phyloP scores from a whole-genome alignment of 163 green algal species.

The Scenedesmus sp. region DNA sequence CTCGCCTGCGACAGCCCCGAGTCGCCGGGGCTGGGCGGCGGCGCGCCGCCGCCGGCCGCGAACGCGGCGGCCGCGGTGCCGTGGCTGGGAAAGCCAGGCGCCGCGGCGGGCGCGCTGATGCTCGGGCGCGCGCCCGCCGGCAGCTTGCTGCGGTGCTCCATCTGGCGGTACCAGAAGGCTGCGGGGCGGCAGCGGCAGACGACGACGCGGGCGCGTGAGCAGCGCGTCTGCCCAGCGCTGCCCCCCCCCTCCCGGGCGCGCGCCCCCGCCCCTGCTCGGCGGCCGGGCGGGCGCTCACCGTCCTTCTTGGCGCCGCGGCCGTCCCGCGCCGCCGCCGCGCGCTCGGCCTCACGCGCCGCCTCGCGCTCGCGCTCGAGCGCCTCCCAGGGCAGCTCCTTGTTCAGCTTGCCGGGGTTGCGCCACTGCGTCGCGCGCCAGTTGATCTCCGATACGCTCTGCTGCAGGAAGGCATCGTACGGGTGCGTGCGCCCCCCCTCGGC shows the following conservation, averaged over 20 bases:
- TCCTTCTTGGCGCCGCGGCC: neutral
- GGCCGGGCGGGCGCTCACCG: too few relatives aligned
- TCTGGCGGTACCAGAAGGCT: conserved; percentile 42
- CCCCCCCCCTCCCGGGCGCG: too few relatives aligned
- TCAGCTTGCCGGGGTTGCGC: conserved; percentile 43
- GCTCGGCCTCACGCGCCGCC: neutral
- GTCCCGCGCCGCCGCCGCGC: neutral
- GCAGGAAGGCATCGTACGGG: conserved; percentile 30
- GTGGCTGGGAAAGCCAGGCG: conserved; percentile 39
- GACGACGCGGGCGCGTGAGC: neutral
- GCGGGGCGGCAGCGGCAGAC: neutral
- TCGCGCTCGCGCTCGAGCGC: conserved; percentile 30
- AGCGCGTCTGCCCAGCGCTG: too few relatives aligned
- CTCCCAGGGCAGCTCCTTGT: conserved; percentile 29
- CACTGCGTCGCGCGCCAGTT: conserved; percentile 28
- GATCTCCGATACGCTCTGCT: neutral
- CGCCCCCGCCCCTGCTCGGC: too few relatives aligned
- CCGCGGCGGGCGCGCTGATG: neutral
- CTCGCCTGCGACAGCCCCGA: conserved; percentile 13
- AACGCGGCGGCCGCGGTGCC: neutral
- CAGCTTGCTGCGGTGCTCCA: conserved; percentile 28
- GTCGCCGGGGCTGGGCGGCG: neutral
- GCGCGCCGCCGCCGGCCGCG: neutral
- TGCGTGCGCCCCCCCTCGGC: too few relatives aligned
- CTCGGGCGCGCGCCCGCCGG: conserved; percentile 2